Evolutionary conservation across 2,329 filamentous ascomycete genomes (phyloP).

Genomic region (Peltaster fructicola): DNA sequence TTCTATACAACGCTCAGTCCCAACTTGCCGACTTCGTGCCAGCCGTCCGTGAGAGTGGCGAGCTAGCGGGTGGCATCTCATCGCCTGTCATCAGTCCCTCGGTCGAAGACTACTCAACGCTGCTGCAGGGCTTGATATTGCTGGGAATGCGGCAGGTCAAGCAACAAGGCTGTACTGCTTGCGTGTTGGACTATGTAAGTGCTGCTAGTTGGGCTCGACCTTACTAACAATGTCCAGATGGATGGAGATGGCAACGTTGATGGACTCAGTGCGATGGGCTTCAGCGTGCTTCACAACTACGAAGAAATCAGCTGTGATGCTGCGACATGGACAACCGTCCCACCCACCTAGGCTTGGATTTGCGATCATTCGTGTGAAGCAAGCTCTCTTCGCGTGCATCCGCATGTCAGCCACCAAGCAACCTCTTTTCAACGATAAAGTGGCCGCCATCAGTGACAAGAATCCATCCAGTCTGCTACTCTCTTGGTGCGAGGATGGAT

Average conservation of each 20-base stretch:
- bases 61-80: constrained; percentile 56
- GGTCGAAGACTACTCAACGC: constrained; percentile 47
- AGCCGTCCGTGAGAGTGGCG: constrained; percentile 40
- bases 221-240: constrained; percentile 30
- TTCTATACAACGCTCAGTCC: constrained; percentile 58
- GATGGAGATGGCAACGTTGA: constrained; percentile 56
- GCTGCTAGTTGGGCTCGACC: constrained; percentile 1
- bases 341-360: too few relatives aligned
- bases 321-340: constrained; percentile 35
- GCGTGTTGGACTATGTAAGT: constrained; percentile 65
- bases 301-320: constrained; percentile 62
- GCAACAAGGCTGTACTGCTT: constrained; percentile 53
- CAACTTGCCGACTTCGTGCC: constrained; percentile 53
- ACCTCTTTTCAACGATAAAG: too few relatives aligned
- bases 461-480: too few relatives aligned
- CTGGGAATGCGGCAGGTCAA: constrained; percentile 73
- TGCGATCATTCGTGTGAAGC: too few relatives aligned
- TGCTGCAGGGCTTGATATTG: constrained; percentile 64
- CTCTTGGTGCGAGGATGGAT: too few relatives aligned
- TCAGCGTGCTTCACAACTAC: constrained; percentile 59
- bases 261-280: constrained; percentile 61
- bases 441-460: too few relatives aligned
- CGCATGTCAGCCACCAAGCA: too few relatives aligned
- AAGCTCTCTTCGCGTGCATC: too few relatives aligned
- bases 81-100: constrained; percentile 58